Conservation (phyloP, 208 protist species). For the Vickermania ingenoplastis region DNA sequence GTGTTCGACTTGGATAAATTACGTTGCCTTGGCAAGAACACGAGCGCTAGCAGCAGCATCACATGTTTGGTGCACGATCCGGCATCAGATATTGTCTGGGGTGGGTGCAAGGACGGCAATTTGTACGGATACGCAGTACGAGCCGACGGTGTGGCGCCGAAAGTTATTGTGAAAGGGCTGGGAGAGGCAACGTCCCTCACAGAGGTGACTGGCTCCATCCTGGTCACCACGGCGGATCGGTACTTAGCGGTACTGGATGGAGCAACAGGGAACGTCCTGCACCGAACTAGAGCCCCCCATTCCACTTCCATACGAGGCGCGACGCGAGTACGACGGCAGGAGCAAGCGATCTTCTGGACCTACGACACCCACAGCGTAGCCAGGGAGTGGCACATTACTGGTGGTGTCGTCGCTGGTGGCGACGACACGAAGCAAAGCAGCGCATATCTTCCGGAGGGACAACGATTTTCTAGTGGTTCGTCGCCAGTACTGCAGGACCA, state of each 20-base stretch:
- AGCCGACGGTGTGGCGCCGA: slow-evolving; percentile 6
- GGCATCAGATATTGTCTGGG: slow-evolving; percentile 52
- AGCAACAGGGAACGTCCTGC: slow-evolving; percentile 17
- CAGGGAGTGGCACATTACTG: slow-evolving; percentile 20
- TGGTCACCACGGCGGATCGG: slow-evolving; percentile 43
- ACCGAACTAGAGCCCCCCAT: slow-evolving; percentile 15
- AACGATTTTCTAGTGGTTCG: no score
- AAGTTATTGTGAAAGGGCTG: slow-evolving; percentile 13
- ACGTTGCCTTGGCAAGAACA: slow-evolving; percentile 22
- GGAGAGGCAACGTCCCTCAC: slow-evolving; percentile 43
- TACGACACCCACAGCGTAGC: slow-evolving; percentile 34
- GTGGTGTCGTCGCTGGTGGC: not conserved
- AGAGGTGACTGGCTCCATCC: slow-evolving; percentile 44
- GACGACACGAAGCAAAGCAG: no score
- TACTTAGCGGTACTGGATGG: slow-evolving; percentile 34
- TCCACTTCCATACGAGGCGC: slow-evolving; percentile 38
- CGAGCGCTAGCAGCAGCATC: slow-evolving; percentile 27
- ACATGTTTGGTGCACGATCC: slow-evolving; percentile 40
- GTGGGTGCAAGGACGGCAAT: slow-evolving; percentile 36
- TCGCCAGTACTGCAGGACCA: slow-evolving; percentile 11
- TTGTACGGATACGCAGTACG: slow-evolving; percentile 47
- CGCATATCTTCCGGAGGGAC: no score
- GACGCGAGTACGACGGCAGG: slow-evolving; percentile 25
- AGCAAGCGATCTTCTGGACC: slow-evolving; percentile 54
- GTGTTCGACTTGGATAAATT: slow-evolving; percentile 36